phyloP scores from a whole-genome alignment of 2,329 filamentous ascomycete species.

The Harringtonia aguacate region DNA sequence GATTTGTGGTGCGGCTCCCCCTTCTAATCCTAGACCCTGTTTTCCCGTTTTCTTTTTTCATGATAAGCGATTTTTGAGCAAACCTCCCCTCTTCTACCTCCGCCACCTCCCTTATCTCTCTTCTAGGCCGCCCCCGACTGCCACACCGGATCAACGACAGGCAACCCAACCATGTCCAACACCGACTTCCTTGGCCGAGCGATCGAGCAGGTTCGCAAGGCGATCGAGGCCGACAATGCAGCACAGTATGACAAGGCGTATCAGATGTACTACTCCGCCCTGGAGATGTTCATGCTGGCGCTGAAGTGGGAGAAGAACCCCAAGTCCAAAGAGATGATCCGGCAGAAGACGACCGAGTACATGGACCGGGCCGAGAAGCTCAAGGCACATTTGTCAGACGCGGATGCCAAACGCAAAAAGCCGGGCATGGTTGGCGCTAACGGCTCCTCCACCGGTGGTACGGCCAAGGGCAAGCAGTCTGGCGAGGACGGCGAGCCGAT shows the following conservation, averaged over 20 bases:
- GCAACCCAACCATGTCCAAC: conserved; percentile 62
- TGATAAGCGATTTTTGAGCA: no score
- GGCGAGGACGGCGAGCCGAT: conserved; percentile 45
- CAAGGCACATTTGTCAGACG: conserved; percentile 75
- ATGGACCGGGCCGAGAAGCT: conserved; percentile 98
- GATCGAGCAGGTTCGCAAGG: conserved; percentile 94
- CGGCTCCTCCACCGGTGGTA: conserved; percentile 52
- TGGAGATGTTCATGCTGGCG: conserved; percentile 97
- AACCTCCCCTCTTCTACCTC: neutral
- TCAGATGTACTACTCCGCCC: conserved; percentile 86
- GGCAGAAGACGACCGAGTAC: conserved; percentile 89
- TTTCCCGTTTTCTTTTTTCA: no score
- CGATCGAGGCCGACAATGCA: conserved; percentile 90
- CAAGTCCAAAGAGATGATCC: conserved; percentile 94
- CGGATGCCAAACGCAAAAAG: conserved; percentile 61
- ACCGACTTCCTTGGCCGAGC: conserved; percentile 95
- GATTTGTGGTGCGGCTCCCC: no score
- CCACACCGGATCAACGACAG: neutral
- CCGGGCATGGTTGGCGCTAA: conserved; percentile 63
- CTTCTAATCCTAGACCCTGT: no score
- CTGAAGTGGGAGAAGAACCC: conserved; percentile 99
- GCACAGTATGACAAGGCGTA: conserved; percentile 97
- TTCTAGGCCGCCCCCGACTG: neutral
- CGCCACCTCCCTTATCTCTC: neutral
- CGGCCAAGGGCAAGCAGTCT: conserved; percentile 46